A percentile compares a stretch with the other conserved stretches of the same genome.
Evolutionary conservation across 2,329 filamentous ascomycete species (phyloP).

Genomic region (Colletotrichum nymphaeae): DNA sequence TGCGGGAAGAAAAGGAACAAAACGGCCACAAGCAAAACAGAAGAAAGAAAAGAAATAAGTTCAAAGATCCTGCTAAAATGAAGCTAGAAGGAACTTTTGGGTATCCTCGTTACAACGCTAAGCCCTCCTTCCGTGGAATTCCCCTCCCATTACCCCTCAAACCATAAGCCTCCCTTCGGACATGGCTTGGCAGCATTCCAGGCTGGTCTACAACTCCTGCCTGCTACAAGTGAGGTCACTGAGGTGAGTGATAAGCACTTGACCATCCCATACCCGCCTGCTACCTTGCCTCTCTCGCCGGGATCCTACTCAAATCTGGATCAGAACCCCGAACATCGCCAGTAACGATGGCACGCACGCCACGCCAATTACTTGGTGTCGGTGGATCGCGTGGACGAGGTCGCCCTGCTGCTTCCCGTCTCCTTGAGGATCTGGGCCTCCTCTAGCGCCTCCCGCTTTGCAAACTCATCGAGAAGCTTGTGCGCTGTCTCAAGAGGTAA

Average conservation of each 20-base stretch:
- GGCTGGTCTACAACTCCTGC: background rate
- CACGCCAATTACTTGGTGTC: background rate
- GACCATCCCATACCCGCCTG: background rate
- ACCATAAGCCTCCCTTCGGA: background rate
- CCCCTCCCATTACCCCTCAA: constrained; percentile 2
- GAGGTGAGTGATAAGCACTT: background rate
- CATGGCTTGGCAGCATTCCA: background rate
- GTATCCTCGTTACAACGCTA: constrained; percentile 32
- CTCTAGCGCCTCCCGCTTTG: constrained; percentile 33
- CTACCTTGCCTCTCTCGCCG: background rate
- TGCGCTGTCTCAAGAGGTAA: constrained; percentile 39
- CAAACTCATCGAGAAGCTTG: constrained; percentile 39
- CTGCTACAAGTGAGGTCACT: background rate
- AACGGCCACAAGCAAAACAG: background rate
- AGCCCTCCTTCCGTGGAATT: constrained; percentile 11
- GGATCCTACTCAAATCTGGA: background rate
- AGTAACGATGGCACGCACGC: background rate
- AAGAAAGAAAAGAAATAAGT: background rate
- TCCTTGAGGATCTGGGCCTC: constrained; percentile 36
- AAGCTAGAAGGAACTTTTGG: constrained; percentile 20
- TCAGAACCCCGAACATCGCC: background rate
- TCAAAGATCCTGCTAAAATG: background rate
- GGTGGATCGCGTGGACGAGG: constrained; percentile 35
- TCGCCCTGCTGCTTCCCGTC: constrained; percentile 30
- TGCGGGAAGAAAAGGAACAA: background rate